Conservation (phyloP, 2,329 filamentous ascomycete genomes). For the Claviceps sp. region DNA sequence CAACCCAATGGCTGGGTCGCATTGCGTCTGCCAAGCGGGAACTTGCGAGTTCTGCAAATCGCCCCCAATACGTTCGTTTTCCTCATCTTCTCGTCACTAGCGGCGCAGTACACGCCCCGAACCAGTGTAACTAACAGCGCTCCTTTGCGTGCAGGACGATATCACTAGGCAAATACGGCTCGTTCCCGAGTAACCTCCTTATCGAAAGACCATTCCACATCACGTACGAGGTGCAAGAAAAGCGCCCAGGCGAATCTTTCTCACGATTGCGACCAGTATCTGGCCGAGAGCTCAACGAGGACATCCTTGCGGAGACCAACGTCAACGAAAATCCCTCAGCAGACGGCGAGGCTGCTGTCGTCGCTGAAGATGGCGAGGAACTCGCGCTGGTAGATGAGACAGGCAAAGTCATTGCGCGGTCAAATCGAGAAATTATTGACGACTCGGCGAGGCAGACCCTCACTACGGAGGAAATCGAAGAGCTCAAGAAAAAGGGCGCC, state of each 20-base stretch:
- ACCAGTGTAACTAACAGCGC: conserved; percentile 12
- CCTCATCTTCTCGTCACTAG: not conserved
- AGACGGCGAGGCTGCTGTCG: conserved; percentile 30
- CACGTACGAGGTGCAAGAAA: conserved; percentile 80
- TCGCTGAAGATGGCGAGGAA: conserved; percentile 25
- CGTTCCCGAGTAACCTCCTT: conserved; percentile 78
- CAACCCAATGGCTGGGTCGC: conserved; percentile 48
- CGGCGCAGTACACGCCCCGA: not conserved
- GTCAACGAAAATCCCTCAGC: conserved; percentile 20
- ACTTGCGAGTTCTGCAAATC: conserved; percentile 42
- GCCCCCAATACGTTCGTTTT: conserved; percentile 43
- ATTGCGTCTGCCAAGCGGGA: conserved; percentile 45
- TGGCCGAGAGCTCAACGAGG: conserved; percentile 69
- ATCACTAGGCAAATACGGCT: conserved; percentile 83
- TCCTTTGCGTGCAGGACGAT: conserved; percentile 47
- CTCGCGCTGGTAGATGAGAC: conserved; percentile 30
- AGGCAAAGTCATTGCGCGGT: conserved; percentile 35
- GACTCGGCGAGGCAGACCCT: conserved; percentile 60
- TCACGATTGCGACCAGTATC: conserved; percentile 65
- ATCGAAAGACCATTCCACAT: conserved; percentile 84
- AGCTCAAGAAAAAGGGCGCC: conserved; percentile 57
- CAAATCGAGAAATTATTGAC: conserved; percentile 46
- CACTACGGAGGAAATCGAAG: conserved; percentile 62
- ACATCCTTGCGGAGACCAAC: conserved; percentile 44
- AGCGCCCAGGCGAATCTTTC: conserved; percentile 47